Evolutionary conservation across 805 yeast species (phyloP).

Genomic region (Pichia membranifaciens): DNA sequence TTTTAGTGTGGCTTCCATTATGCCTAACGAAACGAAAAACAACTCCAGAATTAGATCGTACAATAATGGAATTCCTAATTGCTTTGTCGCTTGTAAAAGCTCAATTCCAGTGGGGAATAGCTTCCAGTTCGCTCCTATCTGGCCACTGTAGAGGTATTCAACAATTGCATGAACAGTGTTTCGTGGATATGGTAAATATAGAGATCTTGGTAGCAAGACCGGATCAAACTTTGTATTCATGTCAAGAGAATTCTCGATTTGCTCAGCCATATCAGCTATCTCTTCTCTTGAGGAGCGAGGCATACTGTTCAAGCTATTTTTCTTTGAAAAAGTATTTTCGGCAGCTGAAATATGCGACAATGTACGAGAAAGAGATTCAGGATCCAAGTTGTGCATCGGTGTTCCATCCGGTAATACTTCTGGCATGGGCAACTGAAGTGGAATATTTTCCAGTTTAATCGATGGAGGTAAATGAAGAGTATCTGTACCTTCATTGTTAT

Average conservation of each 20-base stretch:
- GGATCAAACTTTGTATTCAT: conserved; percentile 14
- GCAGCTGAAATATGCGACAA: not conserved
- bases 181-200: conserved; percentile 64
- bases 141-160: conserved; percentile 75
- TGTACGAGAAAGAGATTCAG: not conserved
- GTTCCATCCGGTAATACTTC: not conserved
- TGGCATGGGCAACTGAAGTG: conserved; percentile 43
- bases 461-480: not conserved
- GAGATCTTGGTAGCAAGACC: conserved; percentile 49
- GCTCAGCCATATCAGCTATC: not conserved
- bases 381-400: not conserved
- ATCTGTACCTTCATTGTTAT: no score
- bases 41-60: conserved; percentile 67
- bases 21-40: conserved; percentile 61
- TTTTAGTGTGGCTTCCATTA: conserved; percentile 40
- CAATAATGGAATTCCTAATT: conserved; percentile 62
- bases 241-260: not conserved
- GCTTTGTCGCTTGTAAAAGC: conserved; percentile 53
- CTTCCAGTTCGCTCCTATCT: conserved; percentile 71
- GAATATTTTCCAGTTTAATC: conserved; percentile 30
- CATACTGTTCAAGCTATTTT: not conserved
- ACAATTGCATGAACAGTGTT: conserved; percentile 57
- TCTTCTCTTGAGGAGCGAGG: not conserved
- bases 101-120: conserved; percentile 64
- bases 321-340: not conserved